Evolutionary conservation across 1,284 basidiomycete genomes (phyloP), one percentile per base, ranked within the genome.

Genomic region (Ganoderma multipileum): DNA sequence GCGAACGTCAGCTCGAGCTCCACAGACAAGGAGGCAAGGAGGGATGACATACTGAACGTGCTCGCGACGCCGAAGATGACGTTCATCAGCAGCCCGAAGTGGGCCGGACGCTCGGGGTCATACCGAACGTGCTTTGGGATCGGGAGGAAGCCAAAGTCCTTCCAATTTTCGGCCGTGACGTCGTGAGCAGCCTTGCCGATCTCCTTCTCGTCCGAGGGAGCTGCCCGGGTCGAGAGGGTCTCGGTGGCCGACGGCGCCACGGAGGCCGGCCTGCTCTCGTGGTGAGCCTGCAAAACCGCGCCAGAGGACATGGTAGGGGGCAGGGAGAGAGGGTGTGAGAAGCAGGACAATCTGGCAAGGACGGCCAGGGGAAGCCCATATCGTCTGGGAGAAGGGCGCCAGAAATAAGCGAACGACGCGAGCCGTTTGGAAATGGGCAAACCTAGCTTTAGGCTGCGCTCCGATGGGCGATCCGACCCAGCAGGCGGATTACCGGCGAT

Each of bases 11-110:
- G 67, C 38, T 39, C 20, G 54, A 33, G 58, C 36, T 16, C 9
- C 36, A 2, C 16, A 36, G 18, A 12, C 14, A 59, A 54, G 38
- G n/a, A 16, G 18, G 57, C 55, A 9, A 11, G 0, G 33, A 57
- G 11, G 18, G 62, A 72, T 12, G 9, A 73, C 87, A 73, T 65
- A 84, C 81, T 78, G 67, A 87, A 86, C n/a, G 91, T 92, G 73
- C 89, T 87, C n/a, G 86, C 87, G 67, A 91, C 81, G 14, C 90
- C 91, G 74, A 94, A 93, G 0, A 87, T 82, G 14, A 81, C 74
- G 66, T 93, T 93, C 68, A 93, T 79, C 60, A 85, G 63, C 41
- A 89, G 67, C 1, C 89, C 89, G 75, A 92, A 93, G 58, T 87
- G 82, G 58, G 87, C 87, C 0, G 89, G 88, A 42, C 81, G 82